Conservation (phyloP, 202 grass and related monocot genomes). For the Elaeis oleifera region DNA sequence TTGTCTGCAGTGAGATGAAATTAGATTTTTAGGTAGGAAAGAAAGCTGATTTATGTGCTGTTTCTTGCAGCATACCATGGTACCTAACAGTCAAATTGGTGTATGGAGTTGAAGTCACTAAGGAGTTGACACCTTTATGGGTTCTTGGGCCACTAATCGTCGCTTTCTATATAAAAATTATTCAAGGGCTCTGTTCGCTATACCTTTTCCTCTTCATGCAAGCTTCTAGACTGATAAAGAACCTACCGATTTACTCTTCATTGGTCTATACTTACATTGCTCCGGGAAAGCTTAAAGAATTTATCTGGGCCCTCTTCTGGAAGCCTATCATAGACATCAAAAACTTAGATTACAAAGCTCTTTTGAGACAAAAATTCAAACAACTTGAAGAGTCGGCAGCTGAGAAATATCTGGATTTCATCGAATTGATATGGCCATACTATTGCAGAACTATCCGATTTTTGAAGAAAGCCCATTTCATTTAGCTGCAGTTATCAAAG, state of each 20-base stretch:
- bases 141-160: slow-evolving; percentile 12
- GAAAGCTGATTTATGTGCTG: too few relatives aligned
- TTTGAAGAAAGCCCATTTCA: slow-evolving; percentile 24
- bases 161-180: slow-evolving; percentile 11
- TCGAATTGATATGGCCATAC: slow-evolving; percentile 28
- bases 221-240: slow-evolving; percentile 8
- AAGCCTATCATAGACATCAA: slow-evolving; percentile 15
- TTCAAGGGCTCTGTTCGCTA: slow-evolving; percentile 8
- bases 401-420: slow-evolving; percentile 20
- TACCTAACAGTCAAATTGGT: slow-evolving; percentile 12
- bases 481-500: slow-evolving; percentile 3
- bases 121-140: slow-evolving; percentile 25
- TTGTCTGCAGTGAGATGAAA: too few relatives aligned
- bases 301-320: not conserved
- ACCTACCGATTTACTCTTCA: slow-evolving; percentile 12
- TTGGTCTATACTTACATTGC: slow-evolving; percentile 8
- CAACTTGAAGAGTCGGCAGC: not conserved
- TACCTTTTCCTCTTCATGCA: slow-evolving; percentile 14
- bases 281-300: slow-evolving; percentile 7
- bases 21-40: too few relatives aligned
- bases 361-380: not conserved
- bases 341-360: slow-evolving; percentile 16
- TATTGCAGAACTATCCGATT: slow-evolving; percentile 25
- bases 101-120: slow-evolving; percentile 12
- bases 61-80: slow-evolving; percentile 16